Evolutionary conservation across 805 yeast species (phyloP), one percentile per base, ranked within the genome.

Genomic region (Starmera dryadoides): DNA sequence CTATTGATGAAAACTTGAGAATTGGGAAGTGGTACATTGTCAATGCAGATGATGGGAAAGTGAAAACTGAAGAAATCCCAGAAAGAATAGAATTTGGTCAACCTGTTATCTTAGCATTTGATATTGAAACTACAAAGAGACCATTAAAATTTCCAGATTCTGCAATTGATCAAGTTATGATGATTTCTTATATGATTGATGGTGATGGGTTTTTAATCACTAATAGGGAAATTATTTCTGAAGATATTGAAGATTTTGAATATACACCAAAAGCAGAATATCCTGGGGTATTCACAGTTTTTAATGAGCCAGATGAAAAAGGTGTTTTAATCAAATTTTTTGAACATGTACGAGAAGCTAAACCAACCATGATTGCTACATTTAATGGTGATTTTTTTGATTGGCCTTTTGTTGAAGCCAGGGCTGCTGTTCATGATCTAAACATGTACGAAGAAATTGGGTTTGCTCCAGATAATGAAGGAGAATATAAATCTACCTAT

Each of bases 121-220:
- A 93, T 72, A 93, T 93, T 40, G 99, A 93, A 68, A 93, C 99
- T 1, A 87, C 97, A 12, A 93, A 93, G 58, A 87, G 94, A 11
- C 98, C 98, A 2, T 70, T 93, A 43, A 94, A 93, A 58, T 93
- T 93, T 49, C 99, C 99, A 0, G 98, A 87, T 52, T 75, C 96
- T 6, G 69, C 82, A 10, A 71, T 84, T 6, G 99, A 93, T 63
- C 94, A 86, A 60, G 75, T 93, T 31, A 93, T 93, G 97, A 94
- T 94, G 98, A 93, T 93, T 37, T 94, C 98, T 3, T 93, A 93
- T 58, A 94, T 94, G 98, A 89, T 93, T 44, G 98, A 93, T 57
- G 98, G 98, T 10, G 95, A 86, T 50, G 99, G 99, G 30, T 93
- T 67, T 56, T 66, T 93, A 30, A 94, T 93, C 43, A 93, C 98